Evolutionary conservation across 2,329 filamentous ascomycete genomes (phyloP).

Genomic region (Alternaria novae-zelandiae): DNA sequence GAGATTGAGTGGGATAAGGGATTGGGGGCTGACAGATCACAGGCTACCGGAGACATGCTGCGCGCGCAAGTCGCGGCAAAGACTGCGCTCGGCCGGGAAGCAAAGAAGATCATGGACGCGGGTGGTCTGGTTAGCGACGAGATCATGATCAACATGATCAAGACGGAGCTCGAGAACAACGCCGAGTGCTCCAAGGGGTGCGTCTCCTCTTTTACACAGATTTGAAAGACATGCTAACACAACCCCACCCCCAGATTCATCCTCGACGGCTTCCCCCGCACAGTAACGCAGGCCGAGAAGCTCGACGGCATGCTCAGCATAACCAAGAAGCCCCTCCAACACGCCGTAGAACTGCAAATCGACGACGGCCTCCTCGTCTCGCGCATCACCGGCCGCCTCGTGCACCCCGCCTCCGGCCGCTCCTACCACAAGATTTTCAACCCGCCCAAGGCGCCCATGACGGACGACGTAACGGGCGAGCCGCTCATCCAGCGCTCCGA

Average conservation of each 20-base stretch:
- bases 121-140: constrained; percentile 97
- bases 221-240: constrained; percentile 2
- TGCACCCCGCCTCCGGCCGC: constrained; percentile 95
- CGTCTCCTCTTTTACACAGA: constrained; percentile 1
- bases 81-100: constrained; percentile 90
- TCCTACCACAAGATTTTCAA: constrained; percentile 99
- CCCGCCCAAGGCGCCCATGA: constrained; percentile 93
- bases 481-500: constrained; percentile 94
- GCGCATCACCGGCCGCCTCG: constrained; percentile 92
- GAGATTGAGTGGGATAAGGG: not conserved
- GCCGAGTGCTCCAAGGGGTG: constrained; percentile 96
- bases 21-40: constrained; percentile 29
- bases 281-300: constrained; percentile 91
- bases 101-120: constrained; percentile 99
- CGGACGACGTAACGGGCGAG: constrained; percentile 95
- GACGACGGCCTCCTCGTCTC: constrained; percentile 92
- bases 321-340: constrained; percentile 84
- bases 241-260: constrained; percentile 74
- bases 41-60: constrained; percentile 99
- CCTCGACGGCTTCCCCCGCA: constrained; percentile 97
- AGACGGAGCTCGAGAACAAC: constrained; percentile 93
- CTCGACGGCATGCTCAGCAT: constrained; percentile 88
- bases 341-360: constrained; percentile 96
- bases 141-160: constrained; percentile 99
- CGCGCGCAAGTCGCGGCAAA: constrained; percentile 98